Evolutionary conservation across 495 filamentous ascomycete genomes (phyloP), one percentile per base, ranked within the genome.

Genomic region (Xylaria flabelliformis): DNA sequence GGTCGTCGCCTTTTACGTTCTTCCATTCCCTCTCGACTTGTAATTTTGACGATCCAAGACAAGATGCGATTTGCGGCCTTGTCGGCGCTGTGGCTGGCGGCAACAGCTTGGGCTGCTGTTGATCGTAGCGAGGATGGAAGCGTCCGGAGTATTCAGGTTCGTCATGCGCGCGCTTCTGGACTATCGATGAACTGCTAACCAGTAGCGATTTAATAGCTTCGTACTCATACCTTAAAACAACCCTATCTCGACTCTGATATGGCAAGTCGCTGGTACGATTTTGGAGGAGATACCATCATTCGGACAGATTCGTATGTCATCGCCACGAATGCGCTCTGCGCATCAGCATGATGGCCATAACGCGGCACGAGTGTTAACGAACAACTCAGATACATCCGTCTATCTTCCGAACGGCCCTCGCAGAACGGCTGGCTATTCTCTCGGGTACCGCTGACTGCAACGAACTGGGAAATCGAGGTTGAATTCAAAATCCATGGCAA

Each of bases 201-300:
- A 94, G 92, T 77, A 91, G 94, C 81, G 92, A 90, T 79, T 94
- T 51, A 79, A 64, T 80, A 86, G 84, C 86, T 90, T 69, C 77
- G 86, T 78, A 73, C 63, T 71, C 72, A 72, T 58, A 75, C 70
- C 61, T 69, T 70, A 63, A 75, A 78, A 71, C 74, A 98, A 92
- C 97, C 97, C 62, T 99, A 98, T 82, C 88, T 99, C 62, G 96
- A 98, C 83, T 94, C 94, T 70, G 97, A 99, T 82, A 95, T 98
- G 90, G 93, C 97, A 87, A 97, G 93, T 85, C 92, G 97, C 83
- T 99, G 96, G 94, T 99, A 93, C 82, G 97, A 99, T 85, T 99
- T 97, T 88, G 97, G 97, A 78, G 96, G 95, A 77, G 93, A 97
- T 80, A 97, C 96, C 6, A 89, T 99, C 74, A 86, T 98, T 78